Conservation (phyloP, 1,139 yeast genomes). For the Sugiyamaella pinicola region DNA sequence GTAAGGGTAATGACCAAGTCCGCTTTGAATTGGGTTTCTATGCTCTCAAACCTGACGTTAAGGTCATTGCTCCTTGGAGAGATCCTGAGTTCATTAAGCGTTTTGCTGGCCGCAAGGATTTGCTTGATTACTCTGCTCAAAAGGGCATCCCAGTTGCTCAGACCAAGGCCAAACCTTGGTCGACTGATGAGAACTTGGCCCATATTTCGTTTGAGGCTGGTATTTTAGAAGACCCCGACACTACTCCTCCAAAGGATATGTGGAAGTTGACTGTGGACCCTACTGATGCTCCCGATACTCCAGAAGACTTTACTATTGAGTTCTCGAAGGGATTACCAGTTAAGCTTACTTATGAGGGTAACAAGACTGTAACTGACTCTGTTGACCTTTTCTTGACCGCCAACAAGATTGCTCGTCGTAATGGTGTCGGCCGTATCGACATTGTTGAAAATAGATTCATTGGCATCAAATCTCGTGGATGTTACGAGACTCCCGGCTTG, state of each 20-base stretch:
- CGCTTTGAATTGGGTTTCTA: conserved; percentile 96
- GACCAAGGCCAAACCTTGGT: conserved; percentile 99
- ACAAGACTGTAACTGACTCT: conserved; percentile 74
- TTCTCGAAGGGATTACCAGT: conserved; percentile 87
- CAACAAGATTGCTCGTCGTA: conserved; percentile 94
- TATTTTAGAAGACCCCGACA: conserved; percentile 95
- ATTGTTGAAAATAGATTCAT: conserved; percentile 98
- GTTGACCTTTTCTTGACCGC: conserved; percentile 92
- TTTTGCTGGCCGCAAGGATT: conserved; percentile 96
- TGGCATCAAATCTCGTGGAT: conserved; percentile 98
- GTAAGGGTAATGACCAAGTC: conserved; percentile 99
- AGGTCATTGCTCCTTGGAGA: conserved; percentile 99
- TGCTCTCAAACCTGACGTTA: conserved; percentile 95
- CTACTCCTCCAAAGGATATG: conserved; percentile 99
- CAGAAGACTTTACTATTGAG: conserved; percentile 82
- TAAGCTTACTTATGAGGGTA: conserved; percentile 66
- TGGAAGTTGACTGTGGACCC: conserved; percentile 99
- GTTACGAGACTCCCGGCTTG: conserved; percentile 98
- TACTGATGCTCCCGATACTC: conserved; percentile 86
- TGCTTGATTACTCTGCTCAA: conserved; percentile 87
- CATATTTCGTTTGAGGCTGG: conserved; percentile 99
- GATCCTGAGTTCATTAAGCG: conserved; percentile 91
- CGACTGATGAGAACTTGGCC: conserved; percentile 98
- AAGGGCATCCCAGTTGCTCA: conserved; percentile 94
- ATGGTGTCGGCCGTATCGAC: conserved; percentile 99